Conservation (phyloP, 331 rosid genomes). For the Quercus phellos region DNA sequence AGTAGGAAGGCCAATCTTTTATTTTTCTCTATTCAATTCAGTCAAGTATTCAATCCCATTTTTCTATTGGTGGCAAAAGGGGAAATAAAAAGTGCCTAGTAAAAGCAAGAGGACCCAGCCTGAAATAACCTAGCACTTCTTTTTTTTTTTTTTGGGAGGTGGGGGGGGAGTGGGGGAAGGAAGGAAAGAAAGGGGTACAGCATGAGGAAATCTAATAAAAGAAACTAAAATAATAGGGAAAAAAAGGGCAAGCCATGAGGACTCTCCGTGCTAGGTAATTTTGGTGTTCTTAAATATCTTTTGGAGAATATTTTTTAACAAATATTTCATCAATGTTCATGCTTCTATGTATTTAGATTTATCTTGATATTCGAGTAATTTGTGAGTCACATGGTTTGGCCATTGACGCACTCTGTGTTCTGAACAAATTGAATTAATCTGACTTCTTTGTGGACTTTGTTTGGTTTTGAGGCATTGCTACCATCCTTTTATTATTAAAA, state of each 20-base stretch:
- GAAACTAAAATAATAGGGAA: background rate
- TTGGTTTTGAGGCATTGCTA: background rate
- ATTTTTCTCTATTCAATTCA: background rate
- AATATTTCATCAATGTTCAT: background rate
- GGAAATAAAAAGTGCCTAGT: too few species aligned
- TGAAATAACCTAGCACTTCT: background rate
- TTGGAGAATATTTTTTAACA: background rate
- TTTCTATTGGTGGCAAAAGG: too few species aligned
- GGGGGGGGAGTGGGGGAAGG: background rate
- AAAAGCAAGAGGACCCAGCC: background rate
- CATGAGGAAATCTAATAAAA: background rate
- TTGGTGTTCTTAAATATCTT: background rate
- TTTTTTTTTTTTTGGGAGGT: too few species aligned
- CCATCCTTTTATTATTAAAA: background rate
- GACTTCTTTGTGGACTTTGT: background rate
- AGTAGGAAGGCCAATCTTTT: background rate
- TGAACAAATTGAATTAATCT: background rate
- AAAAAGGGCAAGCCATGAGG: background rate
- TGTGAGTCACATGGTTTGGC: background rate
- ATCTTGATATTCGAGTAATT: background rate
- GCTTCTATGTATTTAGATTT: background rate
- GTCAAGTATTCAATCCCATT: too few species aligned
- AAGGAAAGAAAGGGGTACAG: background rate
- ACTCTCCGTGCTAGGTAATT: background rate
- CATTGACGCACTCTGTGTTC: background rate